Base-by-base conservation (phyloP, 2,329 filamentous ascomycete genomes). In the Gaeumannomyces tritici region DNA sequence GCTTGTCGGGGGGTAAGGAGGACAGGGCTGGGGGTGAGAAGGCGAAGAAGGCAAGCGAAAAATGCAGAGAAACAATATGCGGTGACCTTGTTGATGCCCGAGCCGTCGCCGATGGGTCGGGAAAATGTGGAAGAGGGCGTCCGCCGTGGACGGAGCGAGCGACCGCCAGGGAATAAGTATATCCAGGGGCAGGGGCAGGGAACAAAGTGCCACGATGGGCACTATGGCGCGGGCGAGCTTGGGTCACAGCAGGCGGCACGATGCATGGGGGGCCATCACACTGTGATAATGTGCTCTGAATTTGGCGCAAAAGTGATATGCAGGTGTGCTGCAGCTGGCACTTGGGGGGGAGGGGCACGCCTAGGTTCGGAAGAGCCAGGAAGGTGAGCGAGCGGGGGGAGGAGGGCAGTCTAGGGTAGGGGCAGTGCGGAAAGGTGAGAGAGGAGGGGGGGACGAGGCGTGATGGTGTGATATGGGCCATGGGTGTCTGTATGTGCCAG, bases 231-330 rank as follows among this genome's bases (percentile, higher is more conserved):
- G 42, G 42, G 42, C 42, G 11, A 60, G 59, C 51, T 28, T 56
- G 29, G 56, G 60, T 56, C 31, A 57, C 60, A 35, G 60, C 60
- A 55, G 35, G 51, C 60, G 60, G 60, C 60, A 57, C 55, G 31
- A 61, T 61, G 60, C 60, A 61, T 61, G 60, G 54, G 51, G n/a
- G 54, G 35, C 60, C 31, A 61, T 61, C 60, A 61, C 60, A 57
- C 51, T 55, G 60, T 61, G 60, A 61, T 61, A 57, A 54, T 61
- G 59, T 60, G 58, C 58, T 54, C 33, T 26, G 47, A 18, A 51
- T 35, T 42, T 47, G 47, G 35, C 58, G 58, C 42, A 51, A 24
- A 51, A 51, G 42, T 51, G 42, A 51, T 51, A 60, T 60, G 58
- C 58, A 29, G 58, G 42, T 51, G 42, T 51, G 42, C 42, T 51